Evolutionary conservation across 139 green algal genomes (phyloP).

Genomic region (Closterium sp.): DNA sequence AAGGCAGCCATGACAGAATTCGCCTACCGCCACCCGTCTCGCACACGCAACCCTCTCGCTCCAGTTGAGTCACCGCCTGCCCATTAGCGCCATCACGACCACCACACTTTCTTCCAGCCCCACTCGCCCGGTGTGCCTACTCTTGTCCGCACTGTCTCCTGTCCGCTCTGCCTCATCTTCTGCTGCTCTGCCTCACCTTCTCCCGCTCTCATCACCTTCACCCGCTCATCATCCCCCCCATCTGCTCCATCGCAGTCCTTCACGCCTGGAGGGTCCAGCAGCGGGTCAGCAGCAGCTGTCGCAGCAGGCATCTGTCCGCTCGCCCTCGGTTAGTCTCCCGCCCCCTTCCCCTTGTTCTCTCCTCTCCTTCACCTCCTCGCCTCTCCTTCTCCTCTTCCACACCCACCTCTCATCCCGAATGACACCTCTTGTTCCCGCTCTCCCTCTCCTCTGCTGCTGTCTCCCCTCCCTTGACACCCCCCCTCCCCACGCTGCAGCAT

Average conservation of each 20-base stretch:
- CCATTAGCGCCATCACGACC: no score
- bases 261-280: neutral
- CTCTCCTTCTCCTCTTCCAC: neutral
- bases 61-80: neutral
- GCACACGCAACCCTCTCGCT: neutral
- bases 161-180: no score
- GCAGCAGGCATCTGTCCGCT: neutral
- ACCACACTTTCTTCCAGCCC: no score
- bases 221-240: neutral
- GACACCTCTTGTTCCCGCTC: no score
- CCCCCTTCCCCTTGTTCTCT: neutral
- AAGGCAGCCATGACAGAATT: neutral
- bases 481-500: neutral
- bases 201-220: no score
- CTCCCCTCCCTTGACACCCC: neutral
- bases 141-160: no score
- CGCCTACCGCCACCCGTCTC: neutral
- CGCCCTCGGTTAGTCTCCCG: neutral
- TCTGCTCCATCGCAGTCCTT: neutral
- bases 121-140: no score
- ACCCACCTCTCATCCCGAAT: neutral
- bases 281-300: neutral
- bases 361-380: neutral
- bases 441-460: neutral
- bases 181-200: no score